These are phyloP conservation scores for Suhomyces chickasaworum DNA, from an alignment of 1,139 yeast genomes.

Conservation along the genomic window DNA sequence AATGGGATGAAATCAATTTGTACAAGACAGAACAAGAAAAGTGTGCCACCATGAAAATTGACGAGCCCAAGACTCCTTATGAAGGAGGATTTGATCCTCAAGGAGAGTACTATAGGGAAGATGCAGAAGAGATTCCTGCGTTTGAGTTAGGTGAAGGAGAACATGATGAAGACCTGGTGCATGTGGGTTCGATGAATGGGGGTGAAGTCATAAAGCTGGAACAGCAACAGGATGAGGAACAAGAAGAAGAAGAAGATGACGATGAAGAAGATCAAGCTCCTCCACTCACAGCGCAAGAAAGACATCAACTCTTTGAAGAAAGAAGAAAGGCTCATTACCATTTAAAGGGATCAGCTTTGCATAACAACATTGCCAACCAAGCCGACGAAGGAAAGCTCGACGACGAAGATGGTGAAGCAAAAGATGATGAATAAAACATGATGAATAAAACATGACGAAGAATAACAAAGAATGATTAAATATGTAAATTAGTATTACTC, in stretches of 20 bases:
- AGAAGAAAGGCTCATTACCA: constrained; percentile 78
- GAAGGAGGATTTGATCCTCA: constrained; percentile 90
- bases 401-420: constrained; percentile 10
- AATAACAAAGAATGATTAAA: too few species aligned
- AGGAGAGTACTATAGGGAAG: constrained; percentile 77
- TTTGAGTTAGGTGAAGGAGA: constrained; percentile 46
- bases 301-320: constrained; percentile 70
- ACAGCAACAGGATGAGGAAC: constrained; percentile 38
- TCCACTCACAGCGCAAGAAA: constrained; percentile 52
- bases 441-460: too few species aligned
- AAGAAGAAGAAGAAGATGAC: constrained; percentile 34
- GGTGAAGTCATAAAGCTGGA: constrained; percentile 38
- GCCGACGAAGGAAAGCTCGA: constrained; percentile 24
- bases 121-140: constrained; percentile 53
- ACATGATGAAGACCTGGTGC: constrained; percentile 26
- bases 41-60: constrained; percentile 77
- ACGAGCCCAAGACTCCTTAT: constrained; percentile 97
- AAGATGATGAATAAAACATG: too few species aligned
- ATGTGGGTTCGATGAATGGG: constrained; percentile 38
- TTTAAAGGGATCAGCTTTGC: constrained; percentile 61
- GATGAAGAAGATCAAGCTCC: constrained; percentile 24
- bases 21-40: constrained; percentile 69
- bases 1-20: constrained; percentile 76
- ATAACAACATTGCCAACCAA: constrained; percentile 32
- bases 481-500: too few species aligned